Evolutionary conservation across 495 filamentous ascomycete species (phyloP).

Genomic region (Trypethelium eluteriae): DNA sequence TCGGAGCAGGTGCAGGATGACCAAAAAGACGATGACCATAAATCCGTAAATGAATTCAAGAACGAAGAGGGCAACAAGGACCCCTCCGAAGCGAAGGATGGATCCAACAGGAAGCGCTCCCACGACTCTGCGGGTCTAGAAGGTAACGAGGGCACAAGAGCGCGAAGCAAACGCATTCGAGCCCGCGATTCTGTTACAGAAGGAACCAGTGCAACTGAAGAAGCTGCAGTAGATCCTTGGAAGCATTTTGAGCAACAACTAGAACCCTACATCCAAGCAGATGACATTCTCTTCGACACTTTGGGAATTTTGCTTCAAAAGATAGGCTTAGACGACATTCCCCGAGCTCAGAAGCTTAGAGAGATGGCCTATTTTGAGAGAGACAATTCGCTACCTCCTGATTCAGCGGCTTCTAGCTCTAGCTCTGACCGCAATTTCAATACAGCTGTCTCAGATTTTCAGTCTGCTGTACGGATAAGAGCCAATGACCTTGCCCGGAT

Average conservation of each 20-base stretch:
- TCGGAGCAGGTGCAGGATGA: not conserved
- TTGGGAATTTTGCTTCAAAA: conserved; percentile 59
- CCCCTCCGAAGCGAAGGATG: conserved; percentile 5
- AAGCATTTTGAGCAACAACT: conserved; percentile 68
- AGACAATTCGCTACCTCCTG: not conserved
- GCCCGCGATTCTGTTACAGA: conserved; percentile 66
- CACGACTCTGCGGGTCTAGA: conserved; percentile 55
- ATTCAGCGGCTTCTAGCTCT: not conserved
- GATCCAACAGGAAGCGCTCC: conserved; percentile 49
- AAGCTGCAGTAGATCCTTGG: conserved; percentile 52
- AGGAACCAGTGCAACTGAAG: conserved; percentile 42
- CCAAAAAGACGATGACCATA: not conserved
- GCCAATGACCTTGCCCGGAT: conserved; percentile 1
- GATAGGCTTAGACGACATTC: conserved; percentile 46
- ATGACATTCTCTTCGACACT: conserved; percentile 67
- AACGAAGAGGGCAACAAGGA: conserved; percentile 8
- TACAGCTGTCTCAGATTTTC: conserved; percentile 1
- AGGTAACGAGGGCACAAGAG: conserved; percentile 49
- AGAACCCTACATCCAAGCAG: conserved; percentile 58
- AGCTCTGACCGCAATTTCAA: not conserved
- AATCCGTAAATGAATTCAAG: not conserved
- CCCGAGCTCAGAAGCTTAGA: conserved; percentile 19
- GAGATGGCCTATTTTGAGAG: conserved; percentile 3
- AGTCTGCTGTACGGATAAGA: not conserved
- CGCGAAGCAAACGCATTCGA: conserved; percentile 75